Evolutionary conservation across 441 rosid species (phyloP).

Genomic region (Sinapis alba): DNA sequence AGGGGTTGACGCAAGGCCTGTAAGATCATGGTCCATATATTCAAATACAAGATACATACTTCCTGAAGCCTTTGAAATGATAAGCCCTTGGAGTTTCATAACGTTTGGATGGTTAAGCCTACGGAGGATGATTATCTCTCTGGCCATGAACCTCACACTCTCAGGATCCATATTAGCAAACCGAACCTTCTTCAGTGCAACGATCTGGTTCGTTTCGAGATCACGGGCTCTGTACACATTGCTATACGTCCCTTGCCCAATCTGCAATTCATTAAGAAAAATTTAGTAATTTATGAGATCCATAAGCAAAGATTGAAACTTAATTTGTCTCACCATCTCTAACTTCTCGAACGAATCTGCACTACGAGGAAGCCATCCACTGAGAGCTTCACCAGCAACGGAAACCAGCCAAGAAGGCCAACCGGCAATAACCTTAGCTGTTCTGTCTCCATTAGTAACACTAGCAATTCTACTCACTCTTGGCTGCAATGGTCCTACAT

Average conservation of each 20-base stretch:
- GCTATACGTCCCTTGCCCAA: background rate
- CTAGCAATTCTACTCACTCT: background rate
- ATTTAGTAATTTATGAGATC: background rate
- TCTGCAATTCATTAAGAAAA: background rate
- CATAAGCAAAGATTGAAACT: background rate
- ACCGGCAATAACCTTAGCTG: background rate
- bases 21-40: conserved; percentile 2
- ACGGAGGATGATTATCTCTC: background rate
- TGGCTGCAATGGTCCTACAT: background rate
- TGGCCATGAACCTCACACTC: conserved; percentile 4
- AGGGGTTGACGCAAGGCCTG: conserved; percentile 1
- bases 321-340: background rate
- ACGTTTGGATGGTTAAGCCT: background rate
- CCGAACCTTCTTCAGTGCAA: background rate
- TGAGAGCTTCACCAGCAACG: background rate
- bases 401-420: conserved; percentile 1
- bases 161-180: conserved; percentile 1
- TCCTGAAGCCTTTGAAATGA: background rate
- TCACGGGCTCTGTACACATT: background rate
- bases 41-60: background rate
- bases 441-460: background rate
- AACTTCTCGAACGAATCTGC: background rate
- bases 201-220: conserved; percentile 1
- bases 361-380: background rate
- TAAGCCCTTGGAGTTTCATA: background rate